Evolutionary conservation across 257 asterid species (phyloP), one percentile per base, ranked within the genome.

Genomic region (Lavandula angustifolia): DNA sequence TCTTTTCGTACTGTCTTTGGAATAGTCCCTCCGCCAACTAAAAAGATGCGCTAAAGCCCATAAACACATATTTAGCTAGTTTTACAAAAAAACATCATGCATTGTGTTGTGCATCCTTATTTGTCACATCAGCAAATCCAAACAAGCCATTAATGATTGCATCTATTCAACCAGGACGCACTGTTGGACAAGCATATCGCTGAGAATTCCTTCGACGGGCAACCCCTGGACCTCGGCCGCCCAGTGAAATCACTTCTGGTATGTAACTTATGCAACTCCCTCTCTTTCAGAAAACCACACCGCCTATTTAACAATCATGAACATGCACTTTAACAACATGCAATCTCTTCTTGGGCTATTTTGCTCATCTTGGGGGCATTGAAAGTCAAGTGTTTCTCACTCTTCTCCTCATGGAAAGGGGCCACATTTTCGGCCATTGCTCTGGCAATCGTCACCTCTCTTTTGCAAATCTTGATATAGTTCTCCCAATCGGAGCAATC

Each of bases 201-300:
- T 12, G 80, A 80, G 44, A 84, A 76, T 75, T 81, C 88, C 59
- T 92, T 89, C 51, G 87, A 81, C 1, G 92, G 78, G 54, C 82
- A 79, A 75, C 81, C 53, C 61, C 88, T 73, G 69, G 84, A 92
- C 70, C 72, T 68, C 12, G 88, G 85, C 31, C 86, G 97, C 11
- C 96, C 99, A 0, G 72, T 87, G 74, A 89, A 92, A 77, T 82
- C 99, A 60, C 91, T 87, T 74, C 13, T 80, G 96, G 99, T 92
- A 78, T 68, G 47, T 52, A 16, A n/a, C 66, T 11, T 22, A 1
- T 7, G 9, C 48, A 7, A 16, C 40, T 40, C 40, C 54, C 37
- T 50, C 6, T 33, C 12, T 47, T 29, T 6, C 2, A 46, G 41
- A 9, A 2, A 10, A 10, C 9, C 18, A 7, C 12, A 10, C 7